These are phyloP conservation scores for Protomyces lactucae-debilis DNA, from an alignment of 1,139 yeast genomes.

Conservation along the genomic window DNA sequence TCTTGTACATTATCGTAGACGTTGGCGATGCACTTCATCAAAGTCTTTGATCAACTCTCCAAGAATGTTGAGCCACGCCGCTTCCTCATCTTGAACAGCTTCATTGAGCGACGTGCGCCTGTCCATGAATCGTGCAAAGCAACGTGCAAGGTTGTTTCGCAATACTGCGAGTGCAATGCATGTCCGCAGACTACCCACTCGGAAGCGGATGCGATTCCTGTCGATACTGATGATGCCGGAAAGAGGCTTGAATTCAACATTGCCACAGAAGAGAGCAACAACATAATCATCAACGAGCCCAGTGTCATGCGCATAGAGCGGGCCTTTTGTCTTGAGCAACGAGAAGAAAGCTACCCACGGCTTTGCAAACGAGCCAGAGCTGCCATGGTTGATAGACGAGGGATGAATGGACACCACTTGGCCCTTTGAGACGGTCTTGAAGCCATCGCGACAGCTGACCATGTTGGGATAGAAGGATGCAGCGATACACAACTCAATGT, in stretches of 20 bases:
- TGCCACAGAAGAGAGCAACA: conserved; percentile 23
- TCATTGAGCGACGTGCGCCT: not conserved
- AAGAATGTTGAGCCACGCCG: conserved; percentile 9
- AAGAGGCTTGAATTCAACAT: conserved; percentile 6
- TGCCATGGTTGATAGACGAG: conserved; percentile 6
- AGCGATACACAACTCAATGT: conserved; percentile 16
- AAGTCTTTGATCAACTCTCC: conserved; percentile 1
- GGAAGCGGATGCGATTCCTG: conserved; percentile 5
- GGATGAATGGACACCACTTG: conserved; percentile 20
- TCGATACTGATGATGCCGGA: conserved; percentile 23
- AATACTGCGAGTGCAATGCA: conserved; percentile 10
- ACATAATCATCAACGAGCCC: conserved; percentile 22
- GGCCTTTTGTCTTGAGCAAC: conserved; percentile 16
- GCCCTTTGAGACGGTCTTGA: conserved; percentile 15
- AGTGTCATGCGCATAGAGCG: conserved; percentile 22
- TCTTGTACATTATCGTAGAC: not conserved
- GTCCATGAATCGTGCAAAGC: conserved; percentile 18
- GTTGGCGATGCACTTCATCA: conserved; percentile 18
- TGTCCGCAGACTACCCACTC: conserved; percentile 11
- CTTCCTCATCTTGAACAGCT: not conserved
- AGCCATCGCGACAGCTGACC: conserved; percentile 14
- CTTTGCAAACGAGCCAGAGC: not conserved
- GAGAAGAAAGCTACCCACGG: conserved; percentile 14
- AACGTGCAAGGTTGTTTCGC: conserved; percentile 6
- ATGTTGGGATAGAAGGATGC: conserved; percentile 27